phyloP scores from a whole-genome alignment of 2,329 filamentous ascomycete genomes.

The Aschersonia sp. region DNA sequence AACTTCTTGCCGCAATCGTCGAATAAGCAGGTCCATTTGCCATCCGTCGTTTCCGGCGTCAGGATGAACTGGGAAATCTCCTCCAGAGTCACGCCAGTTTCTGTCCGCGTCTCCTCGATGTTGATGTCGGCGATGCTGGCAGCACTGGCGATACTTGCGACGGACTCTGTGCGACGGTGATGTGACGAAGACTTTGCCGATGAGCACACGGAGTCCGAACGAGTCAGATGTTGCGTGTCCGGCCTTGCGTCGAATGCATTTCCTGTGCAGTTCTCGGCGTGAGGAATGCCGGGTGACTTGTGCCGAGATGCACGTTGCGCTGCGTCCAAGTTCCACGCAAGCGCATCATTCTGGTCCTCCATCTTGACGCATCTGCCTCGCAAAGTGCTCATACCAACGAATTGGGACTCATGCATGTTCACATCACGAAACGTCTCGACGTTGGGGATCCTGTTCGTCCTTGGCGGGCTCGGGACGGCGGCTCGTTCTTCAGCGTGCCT shows the following conservation, averaged over 20 bases:
- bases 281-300: constrained; percentile 19
- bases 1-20: constrained; percentile 78
- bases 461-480: constrained; percentile 40
- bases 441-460: constrained; percentile 33
- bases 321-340: constrained; percentile 15
- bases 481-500: constrained; percentile 36
- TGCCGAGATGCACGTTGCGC: constrained; percentile 2
- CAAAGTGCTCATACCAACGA: constrained; percentile 38
- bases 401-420: constrained; percentile 39
- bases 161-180: constrained; percentile 44
- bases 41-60: constrained; percentile 56
- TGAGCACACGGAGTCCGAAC: constrained; percentile 4
- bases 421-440: constrained; percentile 30
- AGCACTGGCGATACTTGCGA: constrained; percentile 41
- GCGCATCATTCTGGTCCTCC: constrained; percentile 17
- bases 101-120: constrained; percentile 50
- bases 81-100: constrained; percentile 77
- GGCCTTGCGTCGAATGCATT: constrained; percentile 27
- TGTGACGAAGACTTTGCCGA: constrained; percentile 12
- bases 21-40: constrained; percentile 66
- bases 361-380: constrained; percentile 28
- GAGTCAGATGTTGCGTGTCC: constrained; percentile 17
- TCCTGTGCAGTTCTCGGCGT: not conserved
- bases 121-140: constrained; percentile 48
- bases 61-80: constrained; percentile 66